Percentiles rank a stretch among this genome's conserved stretches.
These are phyloP conservation scores for Trichophaea hybrida DNA, from an alignment of 2,329 filamentous ascomycete genomes.

Conservation along the genomic window DNA sequence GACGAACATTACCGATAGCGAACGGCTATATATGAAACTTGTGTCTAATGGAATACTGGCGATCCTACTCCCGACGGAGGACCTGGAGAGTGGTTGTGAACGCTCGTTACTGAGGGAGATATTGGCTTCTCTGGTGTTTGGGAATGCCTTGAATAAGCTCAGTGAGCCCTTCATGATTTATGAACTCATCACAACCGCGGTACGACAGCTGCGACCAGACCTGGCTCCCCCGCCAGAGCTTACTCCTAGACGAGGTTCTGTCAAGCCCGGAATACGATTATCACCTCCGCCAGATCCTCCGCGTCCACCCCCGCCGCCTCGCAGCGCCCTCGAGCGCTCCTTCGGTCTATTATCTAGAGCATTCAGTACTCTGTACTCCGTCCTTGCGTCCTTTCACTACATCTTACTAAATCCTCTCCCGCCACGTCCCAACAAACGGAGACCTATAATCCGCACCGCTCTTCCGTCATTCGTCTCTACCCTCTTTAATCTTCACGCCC, in stretches of 20 bases:
- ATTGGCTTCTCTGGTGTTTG: constrained; percentile 76
- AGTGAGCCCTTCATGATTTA: constrained; percentile 82
- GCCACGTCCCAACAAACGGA: constrained; percentile 10
- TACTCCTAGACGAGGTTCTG: background rate
- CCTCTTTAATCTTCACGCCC: constrained; percentile 16
- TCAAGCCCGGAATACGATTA: background rate
- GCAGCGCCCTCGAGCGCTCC: constrained; percentile 9
- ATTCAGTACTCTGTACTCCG: constrained; percentile 2
- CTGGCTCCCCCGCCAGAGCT: background rate
- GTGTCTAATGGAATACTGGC: constrained; percentile 71
- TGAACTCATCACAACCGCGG: constrained; percentile 64
- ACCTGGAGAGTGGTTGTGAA: constrained; percentile 75
- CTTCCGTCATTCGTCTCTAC: constrained; percentile 21
- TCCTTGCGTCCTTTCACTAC: constrained; percentile 20
- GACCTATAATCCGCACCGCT: constrained; percentile 22
- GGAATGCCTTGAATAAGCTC: constrained; percentile 65
- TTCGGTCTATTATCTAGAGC: constrained; percentile 11
- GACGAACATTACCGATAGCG: constrained; percentile 56
- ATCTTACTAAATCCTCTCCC: constrained; percentile 18
- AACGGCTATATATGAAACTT: constrained; percentile 71
- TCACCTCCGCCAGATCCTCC: background rate
- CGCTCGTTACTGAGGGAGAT: constrained; percentile 74
- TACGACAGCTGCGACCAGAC: constrained; percentile 32
- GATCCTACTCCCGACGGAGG: constrained; percentile 77
- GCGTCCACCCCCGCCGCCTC: background rate